Conservation (phyloP, 2,329 filamentous ascomycete species). For the Dactylellina leptospora region DNA sequence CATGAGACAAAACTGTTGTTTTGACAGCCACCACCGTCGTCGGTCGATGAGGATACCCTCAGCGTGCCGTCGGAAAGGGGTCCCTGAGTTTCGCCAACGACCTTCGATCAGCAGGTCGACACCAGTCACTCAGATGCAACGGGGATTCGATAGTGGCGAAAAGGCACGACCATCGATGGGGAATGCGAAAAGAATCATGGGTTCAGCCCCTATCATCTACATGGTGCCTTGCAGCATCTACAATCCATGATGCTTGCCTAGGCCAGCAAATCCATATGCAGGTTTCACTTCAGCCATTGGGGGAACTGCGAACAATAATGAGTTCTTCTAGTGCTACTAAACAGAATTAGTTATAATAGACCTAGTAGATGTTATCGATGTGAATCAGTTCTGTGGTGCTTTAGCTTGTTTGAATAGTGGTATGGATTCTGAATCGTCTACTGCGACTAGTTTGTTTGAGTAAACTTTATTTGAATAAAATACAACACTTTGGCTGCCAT, state of each 20-base stretch:
- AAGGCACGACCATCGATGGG: constrained; percentile 1
- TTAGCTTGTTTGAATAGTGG: constrained; percentile 10
- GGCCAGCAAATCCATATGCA: constrained; percentile 38
- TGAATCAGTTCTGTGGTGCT: neutral
- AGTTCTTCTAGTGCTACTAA: no score
- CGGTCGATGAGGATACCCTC: constrained; percentile 28
- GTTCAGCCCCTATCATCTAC: constrained; percentile 49
- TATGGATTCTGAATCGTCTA: constrained; percentile 15
- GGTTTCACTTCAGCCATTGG: constrained; percentile 51
- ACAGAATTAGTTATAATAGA: no score
- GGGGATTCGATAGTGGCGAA: constrained; percentile 24
- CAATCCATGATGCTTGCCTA: constrained; percentile 53
- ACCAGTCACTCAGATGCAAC: no score
- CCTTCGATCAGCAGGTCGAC: no score
- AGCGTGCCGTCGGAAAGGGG: constrained; percentile 36
- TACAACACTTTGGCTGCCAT: constrained; percentile 50
- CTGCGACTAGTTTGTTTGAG: constrained; percentile 9
- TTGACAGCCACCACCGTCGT: constrained; percentile 4
- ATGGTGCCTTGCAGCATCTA: constrained; percentile 45
- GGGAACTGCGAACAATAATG: no score
- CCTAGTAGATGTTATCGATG: no score
- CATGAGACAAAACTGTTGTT: constrained; percentile 32
- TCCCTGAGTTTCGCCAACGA: neutral
- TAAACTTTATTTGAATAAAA: constrained; percentile 41
- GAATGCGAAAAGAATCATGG: constrained; percentile 42